Base-by-base conservation (phyloP, 1,284 basidiomycete genomes). In the Gymnopus androsaceus region DNA sequence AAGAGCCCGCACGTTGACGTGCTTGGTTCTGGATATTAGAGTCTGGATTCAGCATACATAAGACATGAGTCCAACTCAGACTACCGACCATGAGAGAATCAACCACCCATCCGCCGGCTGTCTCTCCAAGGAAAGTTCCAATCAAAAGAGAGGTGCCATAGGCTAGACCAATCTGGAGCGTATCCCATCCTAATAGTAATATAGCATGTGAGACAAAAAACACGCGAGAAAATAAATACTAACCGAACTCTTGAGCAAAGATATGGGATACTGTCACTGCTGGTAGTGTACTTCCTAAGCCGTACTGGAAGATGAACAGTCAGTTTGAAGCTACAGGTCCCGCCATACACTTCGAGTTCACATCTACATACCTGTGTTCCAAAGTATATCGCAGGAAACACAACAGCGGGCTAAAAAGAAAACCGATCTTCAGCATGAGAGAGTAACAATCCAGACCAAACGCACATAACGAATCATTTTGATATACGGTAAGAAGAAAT, bases 231-330 rank as follows among this genome's bases (percentile, higher is more conserved):
- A n/a, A 21, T 34, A n/a, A n/a, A n/a, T n/a, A 30, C 45, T 9
- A 15, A 44, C 40, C 27, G 12, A 53, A 53, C 19, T 53, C 33
- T 27, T 53, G 40, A 36, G 40, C 42, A 21, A 53, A 53, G 5
- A 53, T 53, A 17, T 53, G 51, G 30, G 51, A 53, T 15, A 53
- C 51, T 7, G 51, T 53, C 9, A 53, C 51, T n/a, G 51, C 51
- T 31, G 51, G 51, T 28, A 53, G 21, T 15, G 42, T 53, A 31
- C 51, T 53, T 23, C 40, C 30, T 12, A 42, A 21, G 11, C 23
- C 51, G 21, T 52, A 41, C 41, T 44, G 19, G n/a, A 19, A 46
- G 5, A 33, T 6, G n/a, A 33, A 17, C 28, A 33, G 9, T 19
- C 4, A n/a, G n/a, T n/a, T n/a, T n/a, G 14, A 48, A 48, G 15